Percentiles rank a stretch among this genome's conserved stretches.
These are phyloP conservation scores for Hymenotorrendiella dingleyae DNA, from an alignment of 2,329 filamentous ascomycete species.

Conservation along the genomic window DNA sequence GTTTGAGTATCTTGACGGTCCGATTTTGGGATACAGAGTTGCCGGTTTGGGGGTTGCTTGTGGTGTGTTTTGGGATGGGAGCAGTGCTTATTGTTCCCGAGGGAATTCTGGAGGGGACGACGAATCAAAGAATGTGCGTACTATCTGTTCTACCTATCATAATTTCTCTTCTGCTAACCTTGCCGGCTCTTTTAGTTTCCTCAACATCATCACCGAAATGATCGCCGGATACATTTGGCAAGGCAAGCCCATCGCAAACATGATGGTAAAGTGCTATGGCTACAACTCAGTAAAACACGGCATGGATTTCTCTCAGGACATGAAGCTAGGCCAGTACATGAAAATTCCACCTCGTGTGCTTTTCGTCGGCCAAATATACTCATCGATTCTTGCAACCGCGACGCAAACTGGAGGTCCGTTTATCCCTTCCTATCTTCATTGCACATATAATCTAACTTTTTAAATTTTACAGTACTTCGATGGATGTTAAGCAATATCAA, in stretches of 20 bases:
- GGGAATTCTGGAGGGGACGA: constrained; percentile 63
- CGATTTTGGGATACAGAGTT: constrained; percentile 9
- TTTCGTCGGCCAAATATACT: constrained; percentile 32
- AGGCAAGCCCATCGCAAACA: constrained; percentile 64
- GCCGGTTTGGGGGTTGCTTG: constrained; percentile 13
- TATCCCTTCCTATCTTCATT: constrained; percentile 7
- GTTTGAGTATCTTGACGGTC: constrained; percentile 7
- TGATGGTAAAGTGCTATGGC: constrained; percentile 71
- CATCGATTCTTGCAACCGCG: constrained; percentile 29
- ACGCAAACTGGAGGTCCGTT: constrained; percentile 30
- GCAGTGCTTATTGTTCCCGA: constrained; percentile 60
- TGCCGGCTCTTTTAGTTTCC: constrained; percentile 29
- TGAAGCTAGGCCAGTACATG: constrained; percentile 65
- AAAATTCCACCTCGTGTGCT: constrained; percentile 23
- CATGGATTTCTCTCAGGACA: constrained; percentile 12
- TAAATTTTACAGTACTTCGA: not conserved
- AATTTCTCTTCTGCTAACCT: not conserved
- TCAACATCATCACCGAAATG: constrained; percentile 69
- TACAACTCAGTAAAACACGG: constrained; percentile 53
- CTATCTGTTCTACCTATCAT: not conserved
- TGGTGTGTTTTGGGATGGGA: constrained; percentile 16
- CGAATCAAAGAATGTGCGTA: constrained; percentile 37
- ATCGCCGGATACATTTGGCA: constrained; percentile 63
- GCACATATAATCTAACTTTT: not conserved
- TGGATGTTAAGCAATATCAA: constrained; percentile 53